These are phyloP conservation scores for Dioszegia crocea DNA, from an alignment of 768 basidiomycete species.

Conservation along the genomic window DNA sequence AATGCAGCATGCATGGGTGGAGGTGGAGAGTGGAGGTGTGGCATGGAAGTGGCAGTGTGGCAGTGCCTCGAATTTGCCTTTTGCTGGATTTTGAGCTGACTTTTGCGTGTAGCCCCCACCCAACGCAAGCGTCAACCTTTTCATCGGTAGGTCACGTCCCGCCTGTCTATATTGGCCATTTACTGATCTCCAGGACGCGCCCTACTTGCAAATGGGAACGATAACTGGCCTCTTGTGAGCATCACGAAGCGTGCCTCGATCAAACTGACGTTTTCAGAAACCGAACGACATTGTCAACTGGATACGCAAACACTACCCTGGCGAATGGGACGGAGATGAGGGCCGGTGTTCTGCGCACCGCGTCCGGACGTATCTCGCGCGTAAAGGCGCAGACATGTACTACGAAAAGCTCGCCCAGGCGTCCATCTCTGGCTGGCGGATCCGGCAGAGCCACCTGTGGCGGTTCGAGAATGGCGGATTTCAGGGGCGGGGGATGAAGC, in stretches of 20 bases:
- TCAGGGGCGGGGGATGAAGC: constrained; percentile 46
- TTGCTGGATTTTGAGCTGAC: constrained; percentile 1
- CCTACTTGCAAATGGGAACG: constrained; percentile 40
- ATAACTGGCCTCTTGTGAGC: constrained; percentile 45
- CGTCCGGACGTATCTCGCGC: constrained; percentile 44
- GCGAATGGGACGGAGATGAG: constrained; percentile 47
- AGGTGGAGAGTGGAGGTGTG: neutral
- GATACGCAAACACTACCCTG: constrained; percentile 44
- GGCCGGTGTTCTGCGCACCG: constrained; percentile 45
- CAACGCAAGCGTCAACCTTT: constrained; percentile 43
- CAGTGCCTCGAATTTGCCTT: constrained; percentile 21
- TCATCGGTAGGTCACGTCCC: constrained; percentile 27
- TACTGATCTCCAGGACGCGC: constrained; percentile 17
- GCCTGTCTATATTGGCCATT: too few species aligned
- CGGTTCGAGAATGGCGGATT: constrained; percentile 45
- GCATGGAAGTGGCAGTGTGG: constrained; percentile 12
- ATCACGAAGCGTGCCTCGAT: constrained; percentile 6
- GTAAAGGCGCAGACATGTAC: constrained; percentile 48
- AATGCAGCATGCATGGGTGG: neutral
- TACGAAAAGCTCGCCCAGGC: constrained; percentile 46
- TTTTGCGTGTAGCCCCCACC: constrained; percentile 34
- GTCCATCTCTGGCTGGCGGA: constrained; percentile 42
- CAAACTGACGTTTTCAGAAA: constrained; percentile 25
- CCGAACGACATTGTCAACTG: constrained; percentile 47
- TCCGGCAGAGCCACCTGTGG: constrained; percentile 45